Percentiles rank a stretch among this genome's conserved stretches.
phyloP scores from a whole-genome alignment of 1,284 basidiomycete species.

The Bondarzewia mesenterica region DNA sequence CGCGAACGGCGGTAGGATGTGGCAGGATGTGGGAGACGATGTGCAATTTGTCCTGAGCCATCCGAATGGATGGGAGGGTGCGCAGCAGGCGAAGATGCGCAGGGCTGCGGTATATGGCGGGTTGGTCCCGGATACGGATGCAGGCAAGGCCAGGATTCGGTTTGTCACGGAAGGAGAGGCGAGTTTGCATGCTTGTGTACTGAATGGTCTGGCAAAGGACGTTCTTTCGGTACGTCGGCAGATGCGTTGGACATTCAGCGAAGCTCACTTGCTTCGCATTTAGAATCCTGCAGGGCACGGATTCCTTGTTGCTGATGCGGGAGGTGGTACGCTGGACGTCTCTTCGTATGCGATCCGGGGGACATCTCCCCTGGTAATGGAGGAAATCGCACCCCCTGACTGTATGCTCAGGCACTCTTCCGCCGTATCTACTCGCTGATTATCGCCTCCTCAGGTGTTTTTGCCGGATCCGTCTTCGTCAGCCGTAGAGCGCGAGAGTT shows the following conservation, averaged over 20 bases:
- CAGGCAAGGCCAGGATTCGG: slow-evolving; percentile 58
- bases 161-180: slow-evolving; percentile 79
- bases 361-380: slow-evolving; percentile 60
- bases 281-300: slow-evolving; percentile 66
- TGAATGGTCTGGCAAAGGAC: slow-evolving; percentile 66
- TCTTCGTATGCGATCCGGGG: slow-evolving; percentile 67
- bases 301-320: slow-evolving; percentile 71
- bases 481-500: slow-evolving; percentile 62
- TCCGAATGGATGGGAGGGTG: slow-evolving; percentile 78
- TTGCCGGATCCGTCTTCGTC: slow-evolving; percentile 76
- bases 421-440: slow-evolving; percentile 3
- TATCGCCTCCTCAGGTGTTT: slow-evolving; percentile 40
- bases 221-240: slow-evolving; percentile 50
- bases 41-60: slow-evolving; percentile 69
- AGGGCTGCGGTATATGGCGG: slow-evolving; percentile 58
- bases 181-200: slow-evolving; percentile 67
- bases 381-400: slow-evolving; percentile 73
- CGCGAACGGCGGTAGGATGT: slow-evolving; percentile 54
- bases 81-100: slow-evolving; percentile 71
- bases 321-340: slow-evolving; percentile 73
- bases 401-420: slow-evolving; percentile 34
- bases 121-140: slow-evolving; percentile 62
- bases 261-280: no score
- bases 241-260: no score
- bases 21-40: slow-evolving; percentile 56